Evolutionary conservation across 2,329 filamentous ascomycete genomes (phyloP), one percentile per base, ranked within the genome.

Genomic region (Colletotrichum sansevieriae): DNA sequence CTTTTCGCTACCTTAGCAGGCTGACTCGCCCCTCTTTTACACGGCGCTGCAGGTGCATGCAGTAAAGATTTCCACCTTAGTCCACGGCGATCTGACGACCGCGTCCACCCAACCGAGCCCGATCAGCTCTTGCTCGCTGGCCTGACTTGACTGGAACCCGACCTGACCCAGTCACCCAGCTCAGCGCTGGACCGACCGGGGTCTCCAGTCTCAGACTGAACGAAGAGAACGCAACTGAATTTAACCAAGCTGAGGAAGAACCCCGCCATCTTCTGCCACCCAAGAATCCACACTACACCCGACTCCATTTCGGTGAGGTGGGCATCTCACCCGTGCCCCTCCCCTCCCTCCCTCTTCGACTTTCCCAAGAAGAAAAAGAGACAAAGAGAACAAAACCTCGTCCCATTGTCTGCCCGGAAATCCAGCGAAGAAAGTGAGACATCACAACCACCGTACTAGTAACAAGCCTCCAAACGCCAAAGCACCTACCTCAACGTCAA

Each of bases 351-450:
- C 65, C 70, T 57, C 46, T 37, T 66, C 49, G 33, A 29, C 33
- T 60, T 35, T 43, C 20, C 41, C 47, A 29, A 44, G 6, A 7
- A 56, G 18, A 58, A 13, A 61, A 65, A 52, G 57, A 44, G 39
- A 46, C 59, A 18, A 39, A 59, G 33, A 65, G 54, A 56, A 47
- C 22, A 59, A 33, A n/a, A 47, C 49, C 33, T 41, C 62, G 20
- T 58, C 47, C 54, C 20, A 35, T 58, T 59, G 39, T 55, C 13
- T 54, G 37, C 44, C 61, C 35, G 44, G 54, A 49, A 33, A 47
- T 22, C 7, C 44, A 60, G 57, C 49, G 61, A 71, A 71, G 71
- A 72, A 69, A 60, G 59, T 71, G 56, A 68, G 65, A 69, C 65
- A 71, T 44, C 25, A 44, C 56, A 49, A 56, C 47, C 20, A 20